Conservation (phyloP, 768 basidiomycete species). For the Tylopilus plumbeoviolaceoides region DNA sequence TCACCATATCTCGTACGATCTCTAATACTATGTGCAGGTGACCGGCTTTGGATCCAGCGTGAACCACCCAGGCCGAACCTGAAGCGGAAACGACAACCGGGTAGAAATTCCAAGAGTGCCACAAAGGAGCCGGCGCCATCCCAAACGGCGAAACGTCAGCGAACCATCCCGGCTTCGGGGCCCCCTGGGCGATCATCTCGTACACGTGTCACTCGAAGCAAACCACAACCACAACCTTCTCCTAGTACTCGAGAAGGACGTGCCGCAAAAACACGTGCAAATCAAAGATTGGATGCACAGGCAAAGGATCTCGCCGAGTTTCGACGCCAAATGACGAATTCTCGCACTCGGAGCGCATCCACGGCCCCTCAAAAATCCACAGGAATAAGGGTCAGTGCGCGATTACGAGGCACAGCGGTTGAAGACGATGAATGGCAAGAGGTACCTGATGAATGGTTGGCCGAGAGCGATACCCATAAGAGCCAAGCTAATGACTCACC, state of each 20-base stretch:
- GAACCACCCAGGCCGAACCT: conserved; percentile 45
- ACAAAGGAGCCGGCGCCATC: conserved; percentile 21
- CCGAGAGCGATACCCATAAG: conserved; percentile 17
- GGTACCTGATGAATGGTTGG: conserved; percentile 71
- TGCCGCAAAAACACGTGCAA: conserved; percentile 69
- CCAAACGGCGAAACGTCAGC: conserved; percentile 24
- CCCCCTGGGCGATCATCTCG: conserved; percentile 3
- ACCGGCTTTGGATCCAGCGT: conserved; percentile 88
- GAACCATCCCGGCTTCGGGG: conserved; percentile 8
- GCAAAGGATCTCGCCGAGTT: conserved; percentile 64
- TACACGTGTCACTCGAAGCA: conserved; percentile 14
- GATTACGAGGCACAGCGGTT: conserved; percentile 50
- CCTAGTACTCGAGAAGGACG: conserved; percentile 46
- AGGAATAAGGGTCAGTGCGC: conserved; percentile 64
- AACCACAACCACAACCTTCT: conserved; percentile 11
- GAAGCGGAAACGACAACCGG: conserved; percentile 41
- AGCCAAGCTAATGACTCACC: conserved; percentile 10
- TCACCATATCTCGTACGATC: not conserved
- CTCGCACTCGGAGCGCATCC: conserved; percentile 12
- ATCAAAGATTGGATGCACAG: conserved; percentile 62
- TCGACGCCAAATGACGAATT: conserved; percentile 40
- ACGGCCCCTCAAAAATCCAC: conserved; percentile 30
- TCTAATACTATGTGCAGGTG: conserved; percentile 41
- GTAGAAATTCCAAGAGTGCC: conserved; percentile 12
- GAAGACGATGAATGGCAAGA: conserved; percentile 74